A percentile compares a stretch with the other conserved stretches of the same genome.
phyloP scores from a whole-genome alignment of 805 yeast species.

The Maudiozyma bulderi region DNA sequence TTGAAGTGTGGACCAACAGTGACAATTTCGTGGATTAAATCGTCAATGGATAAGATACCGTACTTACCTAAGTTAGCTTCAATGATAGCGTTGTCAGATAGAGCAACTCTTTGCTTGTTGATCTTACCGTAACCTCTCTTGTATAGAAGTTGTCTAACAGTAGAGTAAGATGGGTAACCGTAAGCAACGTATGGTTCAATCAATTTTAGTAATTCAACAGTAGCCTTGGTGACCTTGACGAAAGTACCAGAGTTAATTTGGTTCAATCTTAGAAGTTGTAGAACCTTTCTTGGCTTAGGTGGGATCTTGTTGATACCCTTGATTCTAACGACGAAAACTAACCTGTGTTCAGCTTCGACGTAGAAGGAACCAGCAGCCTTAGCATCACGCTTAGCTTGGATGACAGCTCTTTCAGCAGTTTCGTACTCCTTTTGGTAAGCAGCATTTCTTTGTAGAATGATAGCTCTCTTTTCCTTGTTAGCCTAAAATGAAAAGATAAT shows the following conservation, averaged over 20 bases:
- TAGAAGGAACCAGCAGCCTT: conserved; percentile 89
- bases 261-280: conserved; percentile 85
- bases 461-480: conserved; percentile 50
- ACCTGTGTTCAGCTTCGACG: conserved; percentile 90
- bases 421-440: conserved; percentile 92
- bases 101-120: conserved; percentile 90
- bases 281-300: conserved; percentile 98
- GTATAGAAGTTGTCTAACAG: conserved; percentile 88
- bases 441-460: conserved; percentile 88
- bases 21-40: conserved; percentile 91
- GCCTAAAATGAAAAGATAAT: conserved; percentile 26
- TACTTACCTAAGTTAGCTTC: conserved; percentile 84
- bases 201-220: conserved; percentile 81
- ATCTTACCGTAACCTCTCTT: conserved; percentile 97
- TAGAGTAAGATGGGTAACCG: conserved; percentile 93
- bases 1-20: conserved; percentile 97
- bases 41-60: conserved; percentile 88
- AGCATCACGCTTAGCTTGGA: conserved; percentile 86
- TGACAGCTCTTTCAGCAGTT: conserved; percentile 81
- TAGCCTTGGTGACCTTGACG: conserved; percentile 92
- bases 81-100: conserved; percentile 78
- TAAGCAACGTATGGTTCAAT: conserved; percentile 95
- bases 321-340: conserved; percentile 94
- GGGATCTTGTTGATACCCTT: conserved; percentile 98
- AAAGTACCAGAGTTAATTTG: conserved; percentile 94